Conservation (phyloP, 768 basidiomycete species). For the Boletus rufocinnamomeus region DNA sequence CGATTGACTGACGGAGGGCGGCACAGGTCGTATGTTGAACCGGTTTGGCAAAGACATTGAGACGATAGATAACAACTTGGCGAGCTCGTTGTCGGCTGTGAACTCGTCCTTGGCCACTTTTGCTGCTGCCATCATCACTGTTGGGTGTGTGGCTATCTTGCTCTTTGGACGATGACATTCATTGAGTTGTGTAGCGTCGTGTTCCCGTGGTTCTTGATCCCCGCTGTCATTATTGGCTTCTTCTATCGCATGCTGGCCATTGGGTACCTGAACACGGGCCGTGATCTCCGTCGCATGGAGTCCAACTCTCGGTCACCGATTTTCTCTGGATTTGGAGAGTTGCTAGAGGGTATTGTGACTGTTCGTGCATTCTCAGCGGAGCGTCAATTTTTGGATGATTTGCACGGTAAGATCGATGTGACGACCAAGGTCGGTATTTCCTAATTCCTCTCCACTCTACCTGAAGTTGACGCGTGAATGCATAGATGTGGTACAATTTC, state of each 20-base stretch:
- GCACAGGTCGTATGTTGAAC: conserved; percentile 77
- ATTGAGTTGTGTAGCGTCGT: conserved; percentile 46
- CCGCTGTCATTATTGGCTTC: conserved; percentile 71
- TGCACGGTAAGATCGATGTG: conserved; percentile 72
- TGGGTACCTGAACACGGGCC: conserved; percentile 76
- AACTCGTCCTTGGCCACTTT: conserved; percentile 78
- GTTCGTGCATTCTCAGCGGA: conserved; percentile 91
- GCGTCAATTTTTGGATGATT: conserved; percentile 67
- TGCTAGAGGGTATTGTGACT: conserved; percentile 89
- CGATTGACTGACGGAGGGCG: conserved; percentile 1
- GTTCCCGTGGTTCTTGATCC: conserved; percentile 82
- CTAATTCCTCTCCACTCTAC: neutral
- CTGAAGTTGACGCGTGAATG: neutral
- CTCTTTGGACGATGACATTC: conserved; percentile 9
- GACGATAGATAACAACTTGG: conserved; percentile 77
- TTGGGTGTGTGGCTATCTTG: conserved; percentile 49
- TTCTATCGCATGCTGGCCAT: conserved; percentile 70
- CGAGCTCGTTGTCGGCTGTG: conserved; percentile 69
- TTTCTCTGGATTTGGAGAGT: conserved; percentile 78
- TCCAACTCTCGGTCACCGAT: conserved; percentile 85
- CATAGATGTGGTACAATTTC: conserved; percentile 76
- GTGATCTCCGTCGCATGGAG: conserved; percentile 88
- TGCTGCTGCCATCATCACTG: conserved; percentile 71
- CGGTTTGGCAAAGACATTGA: conserved; percentile 88
- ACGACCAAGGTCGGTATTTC: conserved; percentile 63